phyloP scores from a whole-genome alignment of 805 yeast genomes.

The Cyberlindnera amylophila region DNA sequence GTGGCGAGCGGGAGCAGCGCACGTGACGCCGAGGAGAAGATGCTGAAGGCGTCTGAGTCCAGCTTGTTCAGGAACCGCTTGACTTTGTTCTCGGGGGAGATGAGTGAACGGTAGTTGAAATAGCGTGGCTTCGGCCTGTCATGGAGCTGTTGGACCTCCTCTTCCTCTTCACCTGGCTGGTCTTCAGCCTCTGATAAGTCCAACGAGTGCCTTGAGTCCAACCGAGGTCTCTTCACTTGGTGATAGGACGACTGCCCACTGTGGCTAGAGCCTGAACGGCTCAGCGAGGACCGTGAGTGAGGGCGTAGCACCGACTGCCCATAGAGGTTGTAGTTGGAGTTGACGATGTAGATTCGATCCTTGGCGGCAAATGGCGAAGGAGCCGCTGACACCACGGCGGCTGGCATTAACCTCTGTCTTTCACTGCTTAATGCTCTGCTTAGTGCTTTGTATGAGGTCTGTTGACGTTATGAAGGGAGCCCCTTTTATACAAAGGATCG shows the following conservation, averaged over 20 bases:
- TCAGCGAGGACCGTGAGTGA: conserved; percentile 1
- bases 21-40: conserved; percentile 27
- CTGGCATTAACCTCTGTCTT: not conserved
- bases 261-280: conserved; percentile 5
- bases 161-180: not conserved
- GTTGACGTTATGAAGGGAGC: no score
- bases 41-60: conserved; percentile 30
- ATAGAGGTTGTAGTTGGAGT: conserved; percentile 34
- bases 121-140: conserved; percentile 4
- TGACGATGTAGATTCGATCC: conserved; percentile 30
- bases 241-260: not conserved
- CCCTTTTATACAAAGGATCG: no score
- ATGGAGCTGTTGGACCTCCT: not conserved
- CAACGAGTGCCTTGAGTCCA: not conserved
- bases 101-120: conserved; percentile 21
- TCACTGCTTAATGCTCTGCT: not conserved
- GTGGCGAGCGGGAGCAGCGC: conserved; percentile 13
- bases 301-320: conserved; percentile 33
- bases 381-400: conserved; percentile 7
- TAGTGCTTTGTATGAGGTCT: not conserved
- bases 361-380: conserved; percentile 9
- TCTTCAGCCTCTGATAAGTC: conserved; percentile 2
- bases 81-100: conserved; percentile 20
- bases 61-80: conserved; percentile 28
- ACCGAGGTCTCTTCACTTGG: not conserved